Evolutionary conservation across 345 rosid species (phyloP).

Genomic region (Odontarrhena argentea): DNA sequence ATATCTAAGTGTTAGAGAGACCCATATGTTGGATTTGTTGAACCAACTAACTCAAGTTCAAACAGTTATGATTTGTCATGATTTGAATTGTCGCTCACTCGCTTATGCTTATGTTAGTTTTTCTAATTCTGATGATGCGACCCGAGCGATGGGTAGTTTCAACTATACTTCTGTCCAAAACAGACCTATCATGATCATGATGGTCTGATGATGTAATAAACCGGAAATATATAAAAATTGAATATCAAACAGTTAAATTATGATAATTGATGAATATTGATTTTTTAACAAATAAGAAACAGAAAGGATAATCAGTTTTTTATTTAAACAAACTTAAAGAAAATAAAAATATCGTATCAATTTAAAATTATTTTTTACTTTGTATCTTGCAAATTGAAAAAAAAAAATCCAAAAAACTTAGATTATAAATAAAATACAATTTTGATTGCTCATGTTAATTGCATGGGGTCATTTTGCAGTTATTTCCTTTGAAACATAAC

Average conservation of each 20-base stretch:
- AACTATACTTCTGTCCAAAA: constrained; percentile 63
- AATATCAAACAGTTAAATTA: too few relatives aligned
- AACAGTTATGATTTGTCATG: constrained; percentile 68
- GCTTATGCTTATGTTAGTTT: constrained; percentile 75
- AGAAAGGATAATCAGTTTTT: too few relatives aligned
- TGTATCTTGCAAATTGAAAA: not conserved
- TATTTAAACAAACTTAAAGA: too few relatives aligned
- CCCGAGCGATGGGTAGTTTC: constrained; percentile 55
- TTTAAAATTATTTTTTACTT: too few relatives aligned
- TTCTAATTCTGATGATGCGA: constrained; percentile 58
- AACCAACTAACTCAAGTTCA: constrained; percentile 52
- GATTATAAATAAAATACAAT: too few relatives aligned
- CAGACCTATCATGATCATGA: constrained; percentile 68
- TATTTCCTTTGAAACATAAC: not conserved
- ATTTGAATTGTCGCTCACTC: constrained; percentile 53
- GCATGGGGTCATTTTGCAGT: not conserved
- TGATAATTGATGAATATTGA: too few relatives aligned
- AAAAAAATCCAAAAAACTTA: too few relatives aligned
- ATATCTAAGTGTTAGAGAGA: constrained; percentile 53
- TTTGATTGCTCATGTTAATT: not conserved
- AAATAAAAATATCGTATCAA: too few relatives aligned
- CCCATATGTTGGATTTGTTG: constrained; percentile 58
- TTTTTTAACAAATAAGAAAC: too few relatives aligned
- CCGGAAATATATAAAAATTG: too few relatives aligned
- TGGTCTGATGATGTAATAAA: too few relatives aligned